Evolutionary conservation across 306 rosid genomes (phyloP), one percentile per base, ranked within the genome.

Genomic region (Fragaria nilgerrensis): DNA sequence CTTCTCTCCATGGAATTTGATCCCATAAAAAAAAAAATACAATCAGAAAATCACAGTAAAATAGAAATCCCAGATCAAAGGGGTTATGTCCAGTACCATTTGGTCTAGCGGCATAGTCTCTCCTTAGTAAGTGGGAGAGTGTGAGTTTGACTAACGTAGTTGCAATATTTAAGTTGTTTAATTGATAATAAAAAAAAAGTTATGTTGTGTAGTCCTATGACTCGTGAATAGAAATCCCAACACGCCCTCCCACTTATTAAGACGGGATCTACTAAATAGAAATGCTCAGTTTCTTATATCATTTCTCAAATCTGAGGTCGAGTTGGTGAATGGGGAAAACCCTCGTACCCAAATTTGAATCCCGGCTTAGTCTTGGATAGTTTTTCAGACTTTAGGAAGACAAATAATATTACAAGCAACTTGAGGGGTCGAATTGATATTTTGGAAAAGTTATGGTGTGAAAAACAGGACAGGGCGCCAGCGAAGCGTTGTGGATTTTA

Each of bases 311-410:
- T 43, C 0, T 43, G 0, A 8, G 2, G 45, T 43, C 2, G 45
- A 43, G 45, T 41, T 41, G 9, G 41, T 37, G 36, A 32, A 32
- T 32, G 36, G 4, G 44, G 2, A 7, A 7, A 41, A 41, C 11
- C 2, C 2, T 41, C 9, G 0, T 7, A 41, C 44, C 11, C 0
- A 41, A 41, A 39, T 39, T 39, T 39, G 10, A 39, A 7, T 39
- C 44, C 1, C 9, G 0, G 0, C 0, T 32, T 3, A 32, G 36
- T 32, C 5, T 32, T 3, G 0, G 0, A 32, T 32, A 32, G 0
- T 32, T 32, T 32, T 32, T 37, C 6, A 39, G 43, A 39, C 9
- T 7, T 39, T 41, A 2, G 12, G 76, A 36, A 15, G 62, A n/a
- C 8, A 27, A 43, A 5, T 75, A n/a, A 19, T 29, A 75, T 61